Base-by-base conservation (phyloP, 1,284 basidiomycete species). In the Spongiforma sp. region DNA sequence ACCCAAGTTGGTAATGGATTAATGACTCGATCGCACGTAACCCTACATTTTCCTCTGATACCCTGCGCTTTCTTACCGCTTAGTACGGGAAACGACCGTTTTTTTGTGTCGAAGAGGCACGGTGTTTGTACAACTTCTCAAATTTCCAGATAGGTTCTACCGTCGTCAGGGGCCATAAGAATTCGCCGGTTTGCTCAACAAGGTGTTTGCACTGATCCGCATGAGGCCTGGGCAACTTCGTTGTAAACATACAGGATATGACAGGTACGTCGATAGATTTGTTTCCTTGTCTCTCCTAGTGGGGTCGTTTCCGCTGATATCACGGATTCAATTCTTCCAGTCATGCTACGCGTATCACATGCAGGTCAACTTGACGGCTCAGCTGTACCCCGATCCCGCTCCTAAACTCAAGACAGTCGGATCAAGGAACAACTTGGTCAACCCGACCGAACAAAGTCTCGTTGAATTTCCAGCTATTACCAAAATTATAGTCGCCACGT, bases 1-100 rank as follows among this genome's bases (percentile, higher is more conserved):
- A n/a, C n/a, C n/a, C n/a, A n/a, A 75, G 64, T n/a, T 11, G 21
- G 2, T 46, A 57, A 2, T 65, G 71, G 7, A 73, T 75, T 43
- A 71, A 74, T 21, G 64, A 74, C 54, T 73, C 73, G 37, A 71
- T 75, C 12, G 73, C 70, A 1, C 62, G 57, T 34, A 75, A 77
- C 33, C 75, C 72, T 0, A 75, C 66, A 0, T 73, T 77, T 41
- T 62, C 9, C 32, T 73, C 77, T 14, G 70, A 64, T 2, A 60
- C 64, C 15, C 72, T 68, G 0, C 70, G 75, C 10, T 74, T 8
- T 50, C 14, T 65, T 1, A 63, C 63, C 0, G 70, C 68, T n/a
- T n/a, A n/a, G 4, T 70, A 75, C n/a, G 64, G 63, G 9, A 73
- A 74, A 57, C 62, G 71, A 6, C 62, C 57, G 0, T 73, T 77